These are phyloP conservation scores for Juncus effusus DNA, from an alignment of 176 grass and related monocot genomes.

Conservation along the genomic window DNA sequence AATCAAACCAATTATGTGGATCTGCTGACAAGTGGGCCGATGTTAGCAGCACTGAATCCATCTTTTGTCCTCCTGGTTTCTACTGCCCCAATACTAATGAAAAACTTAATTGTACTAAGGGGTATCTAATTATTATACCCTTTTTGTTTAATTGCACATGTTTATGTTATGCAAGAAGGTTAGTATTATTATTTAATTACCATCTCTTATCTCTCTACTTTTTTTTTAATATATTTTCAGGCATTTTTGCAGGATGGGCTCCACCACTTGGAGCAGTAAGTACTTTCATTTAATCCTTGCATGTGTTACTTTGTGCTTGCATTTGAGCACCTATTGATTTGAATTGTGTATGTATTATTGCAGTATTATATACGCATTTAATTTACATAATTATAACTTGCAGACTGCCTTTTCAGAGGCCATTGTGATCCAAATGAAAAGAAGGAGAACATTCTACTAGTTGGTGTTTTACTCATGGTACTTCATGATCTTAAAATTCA, in stretches of 20 bases:
- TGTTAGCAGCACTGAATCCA: conserved; percentile 46
- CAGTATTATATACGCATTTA: no score
- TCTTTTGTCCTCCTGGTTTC: conserved; percentile 76
- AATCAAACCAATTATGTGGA: conserved; percentile 40
- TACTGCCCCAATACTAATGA: conserved; percentile 64
- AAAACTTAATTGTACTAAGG: conserved; percentile 47
- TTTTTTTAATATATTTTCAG: conserved; percentile 35
- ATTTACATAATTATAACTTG: conserved; percentile 18
- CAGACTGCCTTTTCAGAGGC: conserved; percentile 64
- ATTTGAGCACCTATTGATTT: no score
- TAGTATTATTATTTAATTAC: no score
- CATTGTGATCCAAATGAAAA: conserved; percentile 32
- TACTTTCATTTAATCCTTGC: no score
- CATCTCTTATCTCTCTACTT: no score
- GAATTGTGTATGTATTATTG: no score
- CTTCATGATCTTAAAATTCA: conserved; percentile 6
- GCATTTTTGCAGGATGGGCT: conserved; percentile 77
- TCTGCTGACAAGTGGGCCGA: conserved; percentile 83
- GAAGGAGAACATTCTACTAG: conserved; percentile 35
- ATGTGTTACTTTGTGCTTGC: no score
- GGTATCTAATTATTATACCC: conserved; percentile 42
- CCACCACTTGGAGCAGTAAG: conserved; percentile 56
- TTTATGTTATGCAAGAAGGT: no score
- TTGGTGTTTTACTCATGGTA: conserved; percentile 67
- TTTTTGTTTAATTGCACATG: no score